A percentile compares a stretch with the other conserved stretches of the same genome.
Evolutionary conservation across 306 rosid genomes (phyloP).

Genomic region (Vigna mungo): DNA sequence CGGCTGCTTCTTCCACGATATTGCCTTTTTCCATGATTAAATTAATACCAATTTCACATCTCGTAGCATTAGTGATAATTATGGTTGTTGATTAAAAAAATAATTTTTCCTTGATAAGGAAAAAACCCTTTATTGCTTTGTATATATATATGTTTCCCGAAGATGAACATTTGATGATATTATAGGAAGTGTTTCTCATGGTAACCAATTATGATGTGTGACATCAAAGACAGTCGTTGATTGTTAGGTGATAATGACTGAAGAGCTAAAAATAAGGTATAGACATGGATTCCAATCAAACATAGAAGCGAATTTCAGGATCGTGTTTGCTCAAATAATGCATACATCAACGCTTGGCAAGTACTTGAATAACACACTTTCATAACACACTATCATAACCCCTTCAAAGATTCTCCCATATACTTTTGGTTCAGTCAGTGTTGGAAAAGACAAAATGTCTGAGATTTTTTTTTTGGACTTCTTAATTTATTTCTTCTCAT

Average conservation of each 20-base stretch:
- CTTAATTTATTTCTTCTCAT: not conserved
- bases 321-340: slow-evolving; percentile 24
- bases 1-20: slow-evolving; percentile 1
- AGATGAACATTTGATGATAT: not conserved
- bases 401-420: slow-evolving; percentile 25
- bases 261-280: slow-evolving; percentile 21
- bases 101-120: not conserved
- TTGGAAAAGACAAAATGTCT: slow-evolving; percentile 14
- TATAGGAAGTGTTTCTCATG: not conserved
- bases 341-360: not conserved
- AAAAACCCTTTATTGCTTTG: not conserved
- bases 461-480: not conserved
- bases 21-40: not conserved
- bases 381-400: not conserved
- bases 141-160: not conserved
- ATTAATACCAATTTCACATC: not conserved
- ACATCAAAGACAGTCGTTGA: slow-evolving; percentile 13
- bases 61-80: not conserved
- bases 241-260: slow-evolving; percentile 18
- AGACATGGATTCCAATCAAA: slow-evolving; percentile 7
- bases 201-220: slow-evolving; percentile 7
- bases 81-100: not conserved
- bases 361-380: not conserved
- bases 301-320: slow-evolving; percentile 22
- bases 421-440: not conserved